phyloP scores from a whole-genome alignment of 2,329 filamentous ascomycete genomes.

The Xylaria digitata region DNA sequence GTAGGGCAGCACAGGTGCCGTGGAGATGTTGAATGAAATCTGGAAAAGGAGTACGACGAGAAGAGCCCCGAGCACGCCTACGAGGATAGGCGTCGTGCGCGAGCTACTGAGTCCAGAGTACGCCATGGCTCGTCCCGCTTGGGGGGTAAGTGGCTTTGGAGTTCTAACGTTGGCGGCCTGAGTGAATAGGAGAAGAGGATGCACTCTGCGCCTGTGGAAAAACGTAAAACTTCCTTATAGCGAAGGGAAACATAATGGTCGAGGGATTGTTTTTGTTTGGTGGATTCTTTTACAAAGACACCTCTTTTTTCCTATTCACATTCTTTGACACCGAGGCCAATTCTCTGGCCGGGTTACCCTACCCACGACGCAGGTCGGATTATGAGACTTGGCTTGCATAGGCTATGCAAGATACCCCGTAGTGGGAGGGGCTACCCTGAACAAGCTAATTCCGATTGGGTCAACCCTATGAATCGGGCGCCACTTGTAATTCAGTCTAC shows the following conservation, averaged over 20 bases:
- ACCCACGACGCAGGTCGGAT: not conserved
- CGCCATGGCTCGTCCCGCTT: not conserved
- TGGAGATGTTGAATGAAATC: constrained; percentile 10
- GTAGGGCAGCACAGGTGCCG: constrained; percentile 6
- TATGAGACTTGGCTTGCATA: not conserved
- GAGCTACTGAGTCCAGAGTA: not conserved
- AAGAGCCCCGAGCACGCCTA: not conserved
- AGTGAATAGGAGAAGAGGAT: not conserved
- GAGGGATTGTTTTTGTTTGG: not conserved
- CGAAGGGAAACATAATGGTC: not conserved
- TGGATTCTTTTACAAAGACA: not conserved
- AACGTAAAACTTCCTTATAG: not conserved
- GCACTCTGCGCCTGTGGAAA: not conserved
- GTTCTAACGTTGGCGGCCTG: not conserved
- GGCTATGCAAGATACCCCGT: constrained; percentile 10
- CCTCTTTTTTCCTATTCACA: not conserved
- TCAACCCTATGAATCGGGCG: not conserved
- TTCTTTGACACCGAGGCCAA: not conserved
- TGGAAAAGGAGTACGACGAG: constrained; percentile 8
- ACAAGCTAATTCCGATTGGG: constrained; percentile 1
- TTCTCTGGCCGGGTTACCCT: not conserved
- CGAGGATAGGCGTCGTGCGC: not conserved
- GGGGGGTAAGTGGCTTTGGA: not conserved
- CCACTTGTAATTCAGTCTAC: not conserved
- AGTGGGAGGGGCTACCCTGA: not conserved